phyloP scores from a whole-genome alignment of 148 eudicot genomes.

The Selenicereus undatus region DNA sequence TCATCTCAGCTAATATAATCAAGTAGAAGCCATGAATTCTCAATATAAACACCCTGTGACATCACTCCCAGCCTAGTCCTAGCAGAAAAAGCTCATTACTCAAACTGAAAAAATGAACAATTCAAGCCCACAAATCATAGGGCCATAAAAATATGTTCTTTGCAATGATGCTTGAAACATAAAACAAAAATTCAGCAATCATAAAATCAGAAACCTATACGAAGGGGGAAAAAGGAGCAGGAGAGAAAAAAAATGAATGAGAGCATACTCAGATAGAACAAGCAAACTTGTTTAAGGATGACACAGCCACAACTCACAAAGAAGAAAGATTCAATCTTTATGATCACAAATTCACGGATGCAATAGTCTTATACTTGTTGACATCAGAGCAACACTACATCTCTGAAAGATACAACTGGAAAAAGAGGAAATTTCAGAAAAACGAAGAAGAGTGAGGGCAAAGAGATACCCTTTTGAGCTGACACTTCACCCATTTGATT shows the following conservation, averaged over 20 bases:
- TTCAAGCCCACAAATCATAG: not conserved
- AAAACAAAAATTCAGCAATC: not conserved
- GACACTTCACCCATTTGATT: constrained; percentile 30
- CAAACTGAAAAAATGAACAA: not conserved
- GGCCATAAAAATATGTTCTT: not conserved
- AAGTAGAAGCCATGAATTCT: too few relatives aligned
- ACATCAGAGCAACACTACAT: not conserved
- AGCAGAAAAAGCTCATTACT: too few relatives aligned
- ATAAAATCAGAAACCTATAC: not conserved
- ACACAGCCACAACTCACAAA: too few relatives aligned
- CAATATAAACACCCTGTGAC: too few relatives aligned
- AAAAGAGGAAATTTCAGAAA: not conserved
- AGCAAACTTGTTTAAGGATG: not conserved
- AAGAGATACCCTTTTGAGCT: constrained; percentile 17
- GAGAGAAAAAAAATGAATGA: not conserved
- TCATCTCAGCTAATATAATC: not conserved
- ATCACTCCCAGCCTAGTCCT: too few relatives aligned
- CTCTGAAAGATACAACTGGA: not conserved
- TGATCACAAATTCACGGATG: constrained; percentile 7
- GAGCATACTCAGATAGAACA: not conserved
- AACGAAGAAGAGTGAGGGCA: not conserved
- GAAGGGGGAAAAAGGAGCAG: not conserved
- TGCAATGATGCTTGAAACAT: not conserved
- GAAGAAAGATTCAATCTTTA: not conserved
- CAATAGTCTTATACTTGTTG: not conserved